Evolutionary conservation across 2,329 filamentous ascomycete species (phyloP).

Genomic region (Lachnellula occidentalis): DNA sequence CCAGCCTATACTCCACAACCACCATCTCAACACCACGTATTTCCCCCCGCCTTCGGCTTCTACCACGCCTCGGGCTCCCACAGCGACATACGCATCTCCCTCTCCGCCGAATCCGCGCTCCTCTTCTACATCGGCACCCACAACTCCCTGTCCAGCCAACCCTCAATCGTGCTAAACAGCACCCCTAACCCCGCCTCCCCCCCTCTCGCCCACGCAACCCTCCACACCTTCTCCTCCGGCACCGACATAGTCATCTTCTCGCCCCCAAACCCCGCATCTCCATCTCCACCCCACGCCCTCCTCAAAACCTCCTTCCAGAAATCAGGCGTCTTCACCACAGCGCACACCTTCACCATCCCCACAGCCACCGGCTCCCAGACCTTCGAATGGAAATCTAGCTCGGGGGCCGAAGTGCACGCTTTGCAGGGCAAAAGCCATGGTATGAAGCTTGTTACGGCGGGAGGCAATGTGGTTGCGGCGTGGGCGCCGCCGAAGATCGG

Average conservation of each 20-base stretch:
- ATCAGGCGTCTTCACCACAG: not conserved
- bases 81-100: slow-evolving; percentile 12
- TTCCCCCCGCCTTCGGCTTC: slow-evolving; percentile 16
- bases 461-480: slow-evolving; percentile 15
- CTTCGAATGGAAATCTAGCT: slow-evolving; percentile 19
- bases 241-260: slow-evolving; percentile 12
- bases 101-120: slow-evolving; percentile 8
- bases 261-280: not conserved
- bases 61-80: slow-evolving; percentile 10
- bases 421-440: slow-evolving; percentile 15
- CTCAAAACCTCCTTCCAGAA: slow-evolving; percentile 3
- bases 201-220: slow-evolving; percentile 17
- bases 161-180: slow-evolving; percentile 14
- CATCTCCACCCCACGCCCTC: not conserved
- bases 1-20: not conserved
- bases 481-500: slow-evolving; percentile 14
- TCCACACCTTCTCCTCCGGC: slow-evolving; percentile 14
- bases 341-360: not conserved
- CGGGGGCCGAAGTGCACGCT: slow-evolving; percentile 10
- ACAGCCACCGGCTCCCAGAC: not conserved
- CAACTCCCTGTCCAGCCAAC: slow-evolving; percentile 5
- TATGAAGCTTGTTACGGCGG: slow-evolving; percentile 15
- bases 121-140: slow-evolving; percentile 18
- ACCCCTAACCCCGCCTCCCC: not conserved
- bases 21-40: not conserved